Evolutionary conservation across 345 rosid species (phyloP).

Genomic region (Clausena lansium): DNA sequence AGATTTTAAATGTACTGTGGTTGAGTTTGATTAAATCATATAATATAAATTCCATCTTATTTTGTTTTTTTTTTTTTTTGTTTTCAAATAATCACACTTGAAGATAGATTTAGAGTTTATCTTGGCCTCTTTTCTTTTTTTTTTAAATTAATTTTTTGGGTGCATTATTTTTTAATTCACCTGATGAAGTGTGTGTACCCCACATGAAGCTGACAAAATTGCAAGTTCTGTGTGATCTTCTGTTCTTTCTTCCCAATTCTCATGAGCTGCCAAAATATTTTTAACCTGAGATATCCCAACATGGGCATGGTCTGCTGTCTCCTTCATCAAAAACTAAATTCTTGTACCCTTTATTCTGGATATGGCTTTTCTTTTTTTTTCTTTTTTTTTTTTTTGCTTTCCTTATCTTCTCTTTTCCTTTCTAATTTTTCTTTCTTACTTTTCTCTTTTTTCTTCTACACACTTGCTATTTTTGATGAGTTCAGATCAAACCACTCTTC

Average conservation of each 20-base stretch:
- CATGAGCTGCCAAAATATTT: background rate
- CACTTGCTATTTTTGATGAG: constrained; percentile 27
- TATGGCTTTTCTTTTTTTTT: constrained; percentile 5
- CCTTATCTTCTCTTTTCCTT: constrained; percentile 5
- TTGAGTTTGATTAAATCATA: too few relatives aligned
- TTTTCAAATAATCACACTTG: background rate
- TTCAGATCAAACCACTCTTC: constrained; percentile 18
- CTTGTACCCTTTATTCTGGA: constrained; percentile 18
- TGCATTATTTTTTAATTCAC: background rate
- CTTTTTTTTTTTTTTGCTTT: background rate
- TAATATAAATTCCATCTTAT: too few relatives aligned
- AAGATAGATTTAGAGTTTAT: background rate
- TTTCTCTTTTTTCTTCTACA: constrained; percentile 30
- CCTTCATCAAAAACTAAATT: constrained; percentile 16
- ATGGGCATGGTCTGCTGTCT: constrained; percentile 13
- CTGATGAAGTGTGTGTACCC: background rate
- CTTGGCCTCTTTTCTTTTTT: background rate
- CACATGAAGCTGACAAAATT: constrained; percentile 1
- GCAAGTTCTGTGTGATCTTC: background rate
- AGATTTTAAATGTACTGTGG: too few relatives aligned
- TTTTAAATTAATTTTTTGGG: too few relatives aligned
- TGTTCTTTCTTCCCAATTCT: background rate
- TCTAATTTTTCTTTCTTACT: constrained; percentile 3
- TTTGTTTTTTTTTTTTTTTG: background rate
- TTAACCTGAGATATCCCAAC: background rate